These are phyloP conservation scores for Penicillium waksmanii DNA, from an alignment of 495 filamentous ascomycete genomes.

Conservation along the genomic window DNA sequence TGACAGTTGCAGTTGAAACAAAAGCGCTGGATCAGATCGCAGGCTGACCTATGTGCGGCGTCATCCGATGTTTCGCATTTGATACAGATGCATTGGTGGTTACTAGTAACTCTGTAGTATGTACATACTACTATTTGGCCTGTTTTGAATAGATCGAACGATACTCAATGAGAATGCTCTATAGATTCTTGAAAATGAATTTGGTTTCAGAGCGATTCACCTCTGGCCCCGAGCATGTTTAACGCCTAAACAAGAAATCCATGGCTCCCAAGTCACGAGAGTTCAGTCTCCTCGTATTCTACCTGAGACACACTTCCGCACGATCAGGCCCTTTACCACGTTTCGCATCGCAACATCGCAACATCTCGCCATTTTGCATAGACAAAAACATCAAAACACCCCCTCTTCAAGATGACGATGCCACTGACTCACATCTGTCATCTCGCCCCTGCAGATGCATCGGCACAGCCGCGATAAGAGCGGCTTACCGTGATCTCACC, in stretches of 20 bases:
- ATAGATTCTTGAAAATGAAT: background rate
- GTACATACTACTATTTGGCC: too few species aligned
- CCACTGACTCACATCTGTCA: background rate
- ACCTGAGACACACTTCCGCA: conserved; percentile 14
- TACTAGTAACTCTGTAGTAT: too few species aligned
- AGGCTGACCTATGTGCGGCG: too few species aligned
- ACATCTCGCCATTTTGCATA: background rate
- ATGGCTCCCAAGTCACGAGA: background rate
- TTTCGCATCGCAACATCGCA: background rate
- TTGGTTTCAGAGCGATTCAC: background rate
- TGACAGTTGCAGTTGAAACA: background rate
- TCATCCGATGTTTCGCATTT: too few species aligned
- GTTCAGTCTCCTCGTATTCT: conserved; percentile 17
- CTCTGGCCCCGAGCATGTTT: background rate
- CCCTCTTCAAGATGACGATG: background rate
- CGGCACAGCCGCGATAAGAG: conserved; percentile 17
- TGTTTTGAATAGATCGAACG: background rate
- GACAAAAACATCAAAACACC: background rate
- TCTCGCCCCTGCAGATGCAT: conserved; percentile 1
- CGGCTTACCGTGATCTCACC: conserved; percentile 16
- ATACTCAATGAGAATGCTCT: background rate
- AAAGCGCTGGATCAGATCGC: too few species aligned
- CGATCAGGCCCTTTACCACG: background rate
- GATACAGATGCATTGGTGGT: too few species aligned
- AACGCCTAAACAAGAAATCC: background rate